These are phyloP conservation scores for Trichoderma gracile DNA, from an alignment of 2,329 filamentous ascomycete species.

Conservation along the genomic window DNA sequence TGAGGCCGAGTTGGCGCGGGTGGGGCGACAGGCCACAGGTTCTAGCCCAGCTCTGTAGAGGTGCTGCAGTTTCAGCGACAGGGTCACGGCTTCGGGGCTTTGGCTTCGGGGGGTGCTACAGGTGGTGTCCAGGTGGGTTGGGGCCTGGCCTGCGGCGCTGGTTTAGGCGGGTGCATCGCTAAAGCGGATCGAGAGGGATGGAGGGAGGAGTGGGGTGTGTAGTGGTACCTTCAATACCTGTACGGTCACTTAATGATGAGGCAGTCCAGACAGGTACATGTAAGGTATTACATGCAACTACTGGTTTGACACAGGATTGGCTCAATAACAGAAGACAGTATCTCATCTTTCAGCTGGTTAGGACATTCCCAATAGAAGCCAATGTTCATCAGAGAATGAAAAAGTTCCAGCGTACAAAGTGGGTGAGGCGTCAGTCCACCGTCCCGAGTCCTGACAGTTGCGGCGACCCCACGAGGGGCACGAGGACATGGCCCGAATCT, in stretches of 20 bases:
- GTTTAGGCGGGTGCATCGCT: conserved; percentile 7
- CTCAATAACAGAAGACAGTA: too few relatives aligned
- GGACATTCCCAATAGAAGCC: background rate
- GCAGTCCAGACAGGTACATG: too few relatives aligned
- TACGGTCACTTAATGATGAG: too few relatives aligned
- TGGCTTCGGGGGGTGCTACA: background rate
- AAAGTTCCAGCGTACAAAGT: background rate
- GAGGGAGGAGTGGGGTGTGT: too few relatives aligned
- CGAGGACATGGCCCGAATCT: conserved; percentile 2
- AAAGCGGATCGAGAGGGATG: background rate
- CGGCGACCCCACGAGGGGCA: conserved; percentile 20
- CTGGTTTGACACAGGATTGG: too few relatives aligned
- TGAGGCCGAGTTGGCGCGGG: conserved; percentile 27
- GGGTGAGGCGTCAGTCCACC: conserved; percentile 16
- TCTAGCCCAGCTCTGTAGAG: too few relatives aligned
- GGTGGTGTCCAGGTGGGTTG: background rate
- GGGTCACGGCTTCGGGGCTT: conserved; percentile 21
- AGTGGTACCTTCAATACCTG: too few relatives aligned
- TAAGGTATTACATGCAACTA: too few relatives aligned
- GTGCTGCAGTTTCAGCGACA: conserved; percentile 9
- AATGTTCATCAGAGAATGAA: background rate
- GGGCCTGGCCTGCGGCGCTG: background rate
- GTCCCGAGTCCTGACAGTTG: background rate
- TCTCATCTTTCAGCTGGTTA: background rate
- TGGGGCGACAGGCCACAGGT: too few relatives aligned